These are phyloP conservation scores for Zanthoxylum bungeanum DNA, from an alignment of 345 rosid species.

Conservation along the genomic window DNA sequence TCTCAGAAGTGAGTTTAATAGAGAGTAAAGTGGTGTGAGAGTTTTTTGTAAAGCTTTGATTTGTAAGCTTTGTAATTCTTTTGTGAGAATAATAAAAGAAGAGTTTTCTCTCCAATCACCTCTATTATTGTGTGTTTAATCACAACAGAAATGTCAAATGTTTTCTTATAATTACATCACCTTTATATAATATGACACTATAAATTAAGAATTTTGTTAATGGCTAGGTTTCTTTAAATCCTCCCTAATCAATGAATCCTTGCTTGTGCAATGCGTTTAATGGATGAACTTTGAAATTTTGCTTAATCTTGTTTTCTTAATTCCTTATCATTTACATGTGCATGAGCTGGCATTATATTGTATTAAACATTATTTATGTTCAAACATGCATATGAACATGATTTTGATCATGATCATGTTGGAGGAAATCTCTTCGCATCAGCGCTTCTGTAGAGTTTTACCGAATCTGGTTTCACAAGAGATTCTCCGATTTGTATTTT, in stretches of 20 bases:
- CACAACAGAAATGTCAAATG: not conserved
- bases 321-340: not conserved
- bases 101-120: too few species aligned
- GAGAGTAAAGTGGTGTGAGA: too few species aligned
- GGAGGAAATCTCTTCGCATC: not conserved
- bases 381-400: not conserved
- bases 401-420: not conserved
- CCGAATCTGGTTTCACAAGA: not conserved
- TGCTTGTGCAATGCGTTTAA: not conserved
- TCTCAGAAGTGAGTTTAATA: too few species aligned
- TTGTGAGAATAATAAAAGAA: too few species aligned
- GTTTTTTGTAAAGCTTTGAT: too few species aligned
- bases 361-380: not conserved
- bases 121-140: too few species aligned
- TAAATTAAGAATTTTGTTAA: too few species aligned
- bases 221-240: too few species aligned
- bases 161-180: not conserved
- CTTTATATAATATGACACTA: not conserved
- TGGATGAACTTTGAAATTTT: not conserved
- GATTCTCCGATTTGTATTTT: not conserved
- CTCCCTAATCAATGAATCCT: conserved; percentile 1
- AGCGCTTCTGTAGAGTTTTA: not conserved
- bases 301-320: not conserved
- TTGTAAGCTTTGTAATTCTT: too few species aligned
- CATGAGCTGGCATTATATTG: not conserved